Base-by-base conservation (phyloP, 2,329 filamentous ascomycete genomes). In the Pyricularia grisea region DNA sequence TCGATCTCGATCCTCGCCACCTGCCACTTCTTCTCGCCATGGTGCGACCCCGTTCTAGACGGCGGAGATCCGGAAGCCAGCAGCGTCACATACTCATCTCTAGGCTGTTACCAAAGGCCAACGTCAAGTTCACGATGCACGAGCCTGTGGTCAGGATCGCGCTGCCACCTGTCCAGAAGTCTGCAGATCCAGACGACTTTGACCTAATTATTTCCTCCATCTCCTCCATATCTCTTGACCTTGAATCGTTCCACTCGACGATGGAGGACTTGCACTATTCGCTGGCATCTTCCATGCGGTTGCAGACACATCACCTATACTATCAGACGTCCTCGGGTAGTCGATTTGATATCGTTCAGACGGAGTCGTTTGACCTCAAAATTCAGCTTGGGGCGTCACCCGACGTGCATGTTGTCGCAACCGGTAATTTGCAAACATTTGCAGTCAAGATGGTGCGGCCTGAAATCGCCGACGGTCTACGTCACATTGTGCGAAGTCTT, bases 141-240 rank as follows among this genome's bases (percentile, higher is more conserved):
- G 95, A 99, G 77, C 95, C 95, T 1, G 96, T 99, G 20, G 78
- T 98, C 71, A 89, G 96, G 73, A 94, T 99, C 72, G 89, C 94
- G 9, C 82, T 99, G 4, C 94, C 94, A 5, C 90, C 94, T 0
- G 87, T 95, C 71, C 87, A 90, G 71, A 84, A 85, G 68, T 81
- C 81, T 2, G 81, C 84, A 60, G 86, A 89, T 30, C 84, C 88
- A 0, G 92, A 93, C 71, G 94, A 98, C 72, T 98, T 95, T 73
- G 95, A 99, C 76, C 85, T 99, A 33, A 91, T 99, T 64, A 97
- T 99, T 66, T 97, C 93, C 1, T 95, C 93, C 2, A 92, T 97
- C 12, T 98, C 96, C 0, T 97, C 94, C 0, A 88, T 98, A 55
- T 97, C 94, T 0, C 81, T 98, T 27, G 95, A 99, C 74, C 85